Base-by-base conservation (phyloP, 768 basidiomycete species). In the Asterophora parasitica region DNA sequence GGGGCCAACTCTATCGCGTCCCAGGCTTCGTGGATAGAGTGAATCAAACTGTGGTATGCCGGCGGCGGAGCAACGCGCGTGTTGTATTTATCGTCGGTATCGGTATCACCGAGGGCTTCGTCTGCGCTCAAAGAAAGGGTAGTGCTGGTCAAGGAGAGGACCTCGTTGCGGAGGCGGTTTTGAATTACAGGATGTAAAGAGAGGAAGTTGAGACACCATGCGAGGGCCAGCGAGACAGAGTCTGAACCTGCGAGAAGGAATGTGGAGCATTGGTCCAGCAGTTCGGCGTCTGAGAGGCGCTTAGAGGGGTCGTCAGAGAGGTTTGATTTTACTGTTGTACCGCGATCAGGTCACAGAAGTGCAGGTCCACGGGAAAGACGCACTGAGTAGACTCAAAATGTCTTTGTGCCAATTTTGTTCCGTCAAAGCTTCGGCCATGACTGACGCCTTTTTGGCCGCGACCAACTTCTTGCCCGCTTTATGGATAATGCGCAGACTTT, bases 181-280 rank as follows among this genome's bases (percentile, higher is more conserved):
- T 88, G 85, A 10, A 81, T 55, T 4, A 74, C 72, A 3, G 77
- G 75, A 51, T 81, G 58, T n/a, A 66, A 63, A 7, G 81, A 68
- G 27, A 88, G 75, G 46, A 72, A 63, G 59, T 81, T 74, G 1
- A 84, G 62, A 45, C 75, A 76, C 78, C 80, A 85, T 5, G 79
- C 66, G 19, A 83, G 64, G 15, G 78, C 73, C 7, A 81, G 66
- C 5, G 78, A 69, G 26, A 78, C 77, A 2, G 80, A 74, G 56
- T 84, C 82, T 19, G 82, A 78, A 10, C 84, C 83, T 2, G 76
- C 81, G 34, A 82, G 76, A 47, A 85, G 68, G 61, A 85, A 77
- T 26, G 81, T 81, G n/a, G 76, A 75, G 54, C 82, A 76, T 60
- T 83, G 81, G 51, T 79, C 77, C 7, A 82, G 65, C n/a, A 83